A percentile compares a stretch with the other conserved stretches of the same genome.
Conservation (phyloP, 140 eudicot species). For the Flaveria floridana region DNA sequence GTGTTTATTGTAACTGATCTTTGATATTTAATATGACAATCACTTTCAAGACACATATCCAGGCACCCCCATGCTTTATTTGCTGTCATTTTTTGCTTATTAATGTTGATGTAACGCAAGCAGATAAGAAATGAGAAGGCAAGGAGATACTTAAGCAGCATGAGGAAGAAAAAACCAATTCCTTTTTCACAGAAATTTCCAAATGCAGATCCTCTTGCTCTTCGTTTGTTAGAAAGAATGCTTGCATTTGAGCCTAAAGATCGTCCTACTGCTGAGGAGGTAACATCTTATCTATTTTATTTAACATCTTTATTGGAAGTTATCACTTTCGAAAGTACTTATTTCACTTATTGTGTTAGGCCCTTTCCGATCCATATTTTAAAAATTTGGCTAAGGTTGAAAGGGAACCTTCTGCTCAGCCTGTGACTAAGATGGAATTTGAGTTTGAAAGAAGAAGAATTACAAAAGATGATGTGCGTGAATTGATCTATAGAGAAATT, state of each 20-base stretch:
- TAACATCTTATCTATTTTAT: slow-evolving; percentile 26
- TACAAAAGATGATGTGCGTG: slow-evolving; percentile 87
- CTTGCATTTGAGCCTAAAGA: slow-evolving; percentile 95
- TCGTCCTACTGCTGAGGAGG: slow-evolving; percentile 95
- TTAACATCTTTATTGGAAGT: neutral
- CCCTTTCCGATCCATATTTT: slow-evolving; percentile 91
- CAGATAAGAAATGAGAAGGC: slow-evolving; percentile 96
- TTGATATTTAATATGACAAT: neutral
- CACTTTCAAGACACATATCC: slow-evolving; percentile 1
- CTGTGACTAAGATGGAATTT: slow-evolving; percentile 88
- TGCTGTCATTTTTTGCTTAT: neutral
- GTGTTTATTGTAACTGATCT: neutral
- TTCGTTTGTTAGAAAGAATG: slow-evolving; percentile 87
- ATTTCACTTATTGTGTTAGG: slow-evolving; percentile 40
- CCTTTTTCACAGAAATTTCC: slow-evolving; percentile 91
- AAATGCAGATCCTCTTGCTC: slow-evolving; percentile 86
- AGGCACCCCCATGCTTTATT: neutral
- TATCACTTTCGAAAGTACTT: neutral
- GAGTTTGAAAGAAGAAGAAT: slow-evolving; percentile 91
- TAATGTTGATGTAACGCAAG: slow-evolving; percentile 15
- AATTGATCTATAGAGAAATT: slow-evolving; percentile 81
- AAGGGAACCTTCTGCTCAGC: slow-evolving; percentile 95
- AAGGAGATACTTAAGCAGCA: slow-evolving; percentile 88
- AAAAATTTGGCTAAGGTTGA: slow-evolving; percentile 89
- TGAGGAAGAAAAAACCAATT: slow-evolving; percentile 82